Conservation (phyloP, 1,284 basidiomycete species). For the Sporisorium scitamineum region DNA sequence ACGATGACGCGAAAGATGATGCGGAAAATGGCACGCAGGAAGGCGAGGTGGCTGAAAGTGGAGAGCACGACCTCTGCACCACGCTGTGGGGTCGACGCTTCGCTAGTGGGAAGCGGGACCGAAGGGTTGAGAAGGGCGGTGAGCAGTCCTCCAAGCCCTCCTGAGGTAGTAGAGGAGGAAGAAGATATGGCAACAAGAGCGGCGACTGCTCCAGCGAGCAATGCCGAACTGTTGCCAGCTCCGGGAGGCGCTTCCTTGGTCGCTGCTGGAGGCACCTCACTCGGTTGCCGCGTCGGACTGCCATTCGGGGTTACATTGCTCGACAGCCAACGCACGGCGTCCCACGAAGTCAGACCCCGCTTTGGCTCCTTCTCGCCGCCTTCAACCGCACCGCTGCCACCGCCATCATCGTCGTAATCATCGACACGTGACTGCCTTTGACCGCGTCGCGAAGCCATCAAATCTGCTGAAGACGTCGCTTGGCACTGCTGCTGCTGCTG, state of each 20-base stretch:
- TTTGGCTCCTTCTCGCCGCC: neutral
- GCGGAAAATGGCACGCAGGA: constrained; percentile 33
- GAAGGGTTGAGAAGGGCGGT: constrained; percentile 14
- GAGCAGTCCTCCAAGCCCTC: constrained; percentile 18
- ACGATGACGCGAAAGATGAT: constrained; percentile 42
- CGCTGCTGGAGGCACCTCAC: neutral
- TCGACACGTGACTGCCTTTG: neutral
- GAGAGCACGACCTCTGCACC: constrained; percentile 5
- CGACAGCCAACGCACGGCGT: constrained; percentile 24
- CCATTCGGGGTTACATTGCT: constrained; percentile 7
- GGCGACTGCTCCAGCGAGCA: constrained; percentile 22
- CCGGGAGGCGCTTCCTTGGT: neutral
- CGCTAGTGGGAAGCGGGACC: neutral
- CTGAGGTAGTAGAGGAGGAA: neutral
- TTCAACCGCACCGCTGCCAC: neutral
- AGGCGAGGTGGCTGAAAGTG: constrained; percentile 18
- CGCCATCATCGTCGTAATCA: neutral
- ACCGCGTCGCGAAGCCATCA: neutral
- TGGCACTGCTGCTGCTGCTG: constrained; percentile 18
- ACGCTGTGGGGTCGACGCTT: neutral
- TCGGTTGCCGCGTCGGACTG: neutral
- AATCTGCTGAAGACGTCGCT: constrained; percentile 5
- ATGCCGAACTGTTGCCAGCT: constrained; percentile 4
- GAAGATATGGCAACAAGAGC: constrained; percentile 14
- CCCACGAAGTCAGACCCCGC: constrained; percentile 23